Conservation (phyloP, 371 early-diverging fungal species). For the Mucor indicus region DNA sequence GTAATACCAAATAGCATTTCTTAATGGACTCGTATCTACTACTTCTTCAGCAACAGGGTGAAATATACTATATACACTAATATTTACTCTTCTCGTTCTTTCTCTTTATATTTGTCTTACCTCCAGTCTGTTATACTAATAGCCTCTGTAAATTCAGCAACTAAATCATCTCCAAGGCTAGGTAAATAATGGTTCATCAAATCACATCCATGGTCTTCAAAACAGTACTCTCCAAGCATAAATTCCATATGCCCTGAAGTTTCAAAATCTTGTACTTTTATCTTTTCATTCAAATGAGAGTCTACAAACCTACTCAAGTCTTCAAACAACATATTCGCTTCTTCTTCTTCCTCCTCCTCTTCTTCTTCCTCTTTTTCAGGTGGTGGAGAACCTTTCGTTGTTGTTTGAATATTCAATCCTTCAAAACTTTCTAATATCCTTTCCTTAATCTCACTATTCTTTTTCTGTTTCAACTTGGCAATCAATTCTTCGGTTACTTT, state of each 20-base stretch:
- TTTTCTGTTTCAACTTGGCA: slow-evolving; percentile 33
- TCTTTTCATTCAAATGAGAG: not conserved
- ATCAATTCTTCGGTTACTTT: too few species aligned
- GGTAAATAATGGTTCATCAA: slow-evolving; percentile 61
- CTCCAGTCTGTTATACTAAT: not conserved
- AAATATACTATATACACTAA: slow-evolving; percentile 28
- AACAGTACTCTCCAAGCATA: slow-evolving; percentile 61
- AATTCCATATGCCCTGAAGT: slow-evolving; percentile 47
- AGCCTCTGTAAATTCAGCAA: slow-evolving; percentile 31
- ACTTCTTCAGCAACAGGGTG: slow-evolving; percentile 47
- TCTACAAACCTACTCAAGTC: slow-evolving; percentile 49
- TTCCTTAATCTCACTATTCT: slow-evolving; percentile 29
- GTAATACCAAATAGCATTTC: slow-evolving; percentile 65
- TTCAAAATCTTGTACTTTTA: slow-evolving; percentile 40
- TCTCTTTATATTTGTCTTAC: too few species aligned
- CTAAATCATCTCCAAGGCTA: slow-evolving; percentile 57
- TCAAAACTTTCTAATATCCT: slow-evolving; percentile 36
- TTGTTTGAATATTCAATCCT: slow-evolving; percentile 15
- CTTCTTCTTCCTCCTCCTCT: not conserved
- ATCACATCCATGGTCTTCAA: slow-evolving; percentile 67
- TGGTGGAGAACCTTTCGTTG: slow-evolving; percentile 2
- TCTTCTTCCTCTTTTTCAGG: not conserved
- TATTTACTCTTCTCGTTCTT: too few species aligned
- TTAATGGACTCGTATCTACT: slow-evolving; percentile 59
- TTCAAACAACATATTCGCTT: slow-evolving; percentile 16